Evolutionary conservation across 805 yeast genomes (phyloP), one percentile per base, ranked within the genome.

Genomic region (Starmerella apis): DNA sequence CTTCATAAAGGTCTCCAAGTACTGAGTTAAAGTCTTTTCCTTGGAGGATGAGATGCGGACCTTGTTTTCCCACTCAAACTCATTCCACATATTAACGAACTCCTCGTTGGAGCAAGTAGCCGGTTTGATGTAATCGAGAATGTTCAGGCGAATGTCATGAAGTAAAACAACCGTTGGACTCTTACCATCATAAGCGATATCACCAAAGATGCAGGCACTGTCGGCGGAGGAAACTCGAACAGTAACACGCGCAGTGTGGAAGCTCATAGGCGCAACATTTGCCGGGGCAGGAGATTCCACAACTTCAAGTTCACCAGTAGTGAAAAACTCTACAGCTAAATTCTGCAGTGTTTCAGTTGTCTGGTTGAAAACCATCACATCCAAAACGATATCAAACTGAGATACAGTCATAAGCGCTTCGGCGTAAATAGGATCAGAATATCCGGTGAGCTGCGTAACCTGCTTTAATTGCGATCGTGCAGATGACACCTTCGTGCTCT

Each of bases 1-100:
- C 51, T 74, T 71, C 70, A 84, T 70, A 59, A 92, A 71, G 61
- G 77, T 81, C 52, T 80, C 83, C 66, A 92, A 72, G 68, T 86
- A 92, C 43, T 78, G 84, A 63, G 81, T 80, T 62, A 94, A 74
- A 20, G 57, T 52, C 22, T 62, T 54, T 27, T 47, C 45, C 42
- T 47, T 35, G 25, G 33, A 13, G 4, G 45, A 28, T 20, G 45
- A 41, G 64, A 92, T 84, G 53, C 88, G 84, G 59, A 92, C 88
- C 72, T 92, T 92, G 72, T 92, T 92, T 69, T 92, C 98, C 98
- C 98, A 92, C 70, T 92, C 99, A 65, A 94, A 92, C 66, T 88
- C 96, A 65, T 87, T 86, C 99, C 99, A 92, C 97, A 88, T 90
- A 61, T 80, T 77, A 63, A 98, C 83, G 83, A 92, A 92, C 59